These are phyloP conservation scores for Mariannaea elegans DNA, from an alignment of 2,329 filamentous ascomycete genomes.

Conservation along the genomic window DNA sequence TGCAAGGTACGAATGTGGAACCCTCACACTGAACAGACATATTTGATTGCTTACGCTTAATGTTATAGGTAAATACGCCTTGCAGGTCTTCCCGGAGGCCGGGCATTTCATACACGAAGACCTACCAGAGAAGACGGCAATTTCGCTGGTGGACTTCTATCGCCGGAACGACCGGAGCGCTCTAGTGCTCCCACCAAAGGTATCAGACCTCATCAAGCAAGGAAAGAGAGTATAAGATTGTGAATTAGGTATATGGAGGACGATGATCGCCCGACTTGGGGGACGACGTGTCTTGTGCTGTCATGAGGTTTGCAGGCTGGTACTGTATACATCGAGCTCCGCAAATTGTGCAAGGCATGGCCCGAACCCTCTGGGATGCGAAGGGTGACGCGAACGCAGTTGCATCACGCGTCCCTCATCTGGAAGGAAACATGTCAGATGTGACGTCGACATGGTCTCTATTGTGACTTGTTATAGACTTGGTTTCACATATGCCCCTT, in stretches of 20 bases:
- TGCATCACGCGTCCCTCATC: not conserved
- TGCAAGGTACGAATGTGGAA: conserved; percentile 74
- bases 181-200: conserved; percentile 90
- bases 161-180: conserved; percentile 87
- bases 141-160: conserved; percentile 89
- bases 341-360: not conserved
- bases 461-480: conserved; percentile 3
- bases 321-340: not conserved
- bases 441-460: not conserved
- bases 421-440: not conserved
- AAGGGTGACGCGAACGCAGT: not conserved
- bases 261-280: too few species aligned
- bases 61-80: conserved; percentile 82
- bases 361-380: not conserved
- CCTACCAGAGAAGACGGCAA: conserved; percentile 87
- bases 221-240: conserved; percentile 64
- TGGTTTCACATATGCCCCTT: not conserved
- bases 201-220: conserved; percentile 74
- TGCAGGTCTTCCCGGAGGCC: conserved; percentile 93
- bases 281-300: conserved; percentile 8
- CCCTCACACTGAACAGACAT: not conserved
- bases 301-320: not conserved
- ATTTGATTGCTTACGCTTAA: conserved; percentile 23
- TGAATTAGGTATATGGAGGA: too few species aligned
- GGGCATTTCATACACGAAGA: conserved; percentile 98